Base-by-base conservation (phyloP, 768 basidiomycete genomes). In the Hypsizygus marmoreus region DNA sequence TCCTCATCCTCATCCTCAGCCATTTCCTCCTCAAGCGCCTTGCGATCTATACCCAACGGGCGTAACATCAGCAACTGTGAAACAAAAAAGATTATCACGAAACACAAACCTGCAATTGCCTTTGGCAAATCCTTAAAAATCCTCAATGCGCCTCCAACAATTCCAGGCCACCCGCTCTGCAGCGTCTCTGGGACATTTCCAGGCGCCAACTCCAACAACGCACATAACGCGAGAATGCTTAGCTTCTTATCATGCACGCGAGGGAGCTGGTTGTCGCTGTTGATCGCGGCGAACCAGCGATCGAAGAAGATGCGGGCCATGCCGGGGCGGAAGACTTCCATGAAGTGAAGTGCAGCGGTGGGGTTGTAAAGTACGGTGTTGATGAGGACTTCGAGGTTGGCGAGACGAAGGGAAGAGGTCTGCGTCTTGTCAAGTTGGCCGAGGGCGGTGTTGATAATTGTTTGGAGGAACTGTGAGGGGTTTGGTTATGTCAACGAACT, bases 231-330 rank as follows among this genome's bases (percentile, higher is more conserved):
- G 46, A 89, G 62, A 45, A 94, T 80, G 54, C 79, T 81, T 46
- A 95, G 70, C 66, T 87, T 91, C 77, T 93, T 92, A 68, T 95
- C 91, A 60, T 95, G 91, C 33, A 95, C 91, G 14, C 91, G 81
- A 10, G 90, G 88, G 26, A 93, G 75, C 37, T 74, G 76, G 19
- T 63, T 71, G 24, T 74, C 73, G 39, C 68, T 67, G 46, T 82
- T 82, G 65, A 92, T 87, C 9, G 81, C 80, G 9, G 66, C 76
- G 61, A 94, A 93, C 91, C 91, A 95, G 52, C 72, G 77, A 59
- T 90, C 81, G 60, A 95, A 92, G 74, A 95, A 91, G n/a, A 65
- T 59, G 28, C 85, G 81, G 0, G 86, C 77, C 28, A 75, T 70
- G n/a, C 82, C 83, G 0, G 82, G 66, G 19, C 72, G 72, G 57